phyloP scores from a whole-genome alignment of 495 filamentous ascomycete genomes.

The Xylaria flabelliformis region DNA sequence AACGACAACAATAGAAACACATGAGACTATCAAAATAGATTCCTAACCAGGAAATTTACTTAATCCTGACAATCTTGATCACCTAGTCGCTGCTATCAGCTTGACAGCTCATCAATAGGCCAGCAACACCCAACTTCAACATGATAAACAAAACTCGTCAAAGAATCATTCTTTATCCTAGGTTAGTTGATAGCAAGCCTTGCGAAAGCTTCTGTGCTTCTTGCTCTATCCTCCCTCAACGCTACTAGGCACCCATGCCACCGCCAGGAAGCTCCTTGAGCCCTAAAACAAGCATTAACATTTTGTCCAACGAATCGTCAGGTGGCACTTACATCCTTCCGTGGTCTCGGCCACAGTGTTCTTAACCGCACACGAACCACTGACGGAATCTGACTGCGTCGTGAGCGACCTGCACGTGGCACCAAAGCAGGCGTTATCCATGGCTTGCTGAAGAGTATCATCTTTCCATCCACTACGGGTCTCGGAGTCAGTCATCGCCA shows the following conservation, averaged over 20 bases:
- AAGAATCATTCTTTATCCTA: too few relatives aligned
- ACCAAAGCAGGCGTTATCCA: conserved; percentile 50
- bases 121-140: too few relatives aligned
- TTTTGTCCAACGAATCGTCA: background rate
- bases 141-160: too few relatives aligned
- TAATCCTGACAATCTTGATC: too few relatives aligned
- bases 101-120: too few relatives aligned
- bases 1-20: too few relatives aligned
- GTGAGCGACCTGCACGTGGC: conserved; percentile 42
- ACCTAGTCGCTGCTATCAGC: too few relatives aligned
- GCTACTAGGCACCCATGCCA: conserved; percentile 21
- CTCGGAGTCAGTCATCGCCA: too few relatives aligned
- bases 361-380: conserved; percentile 46
- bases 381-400: conserved; percentile 36
- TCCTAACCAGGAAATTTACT: too few relatives aligned
- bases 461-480: conserved; percentile 44
- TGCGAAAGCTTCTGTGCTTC: too few relatives aligned
- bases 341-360: conserved; percentile 44
- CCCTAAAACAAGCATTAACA: conserved; percentile 24
- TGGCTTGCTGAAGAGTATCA: conserved; percentile 48
- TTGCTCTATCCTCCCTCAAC: background rate
- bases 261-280: conserved; percentile 27
- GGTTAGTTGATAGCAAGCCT: too few relatives aligned
- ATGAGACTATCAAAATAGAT: too few relatives aligned
- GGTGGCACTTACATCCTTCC: conserved; percentile 46